Evolutionary conservation across 2,329 filamentous ascomycete species (phyloP), one percentile per base, ranked within the genome.

Genomic region (Chaetomium olivaceum): DNA sequence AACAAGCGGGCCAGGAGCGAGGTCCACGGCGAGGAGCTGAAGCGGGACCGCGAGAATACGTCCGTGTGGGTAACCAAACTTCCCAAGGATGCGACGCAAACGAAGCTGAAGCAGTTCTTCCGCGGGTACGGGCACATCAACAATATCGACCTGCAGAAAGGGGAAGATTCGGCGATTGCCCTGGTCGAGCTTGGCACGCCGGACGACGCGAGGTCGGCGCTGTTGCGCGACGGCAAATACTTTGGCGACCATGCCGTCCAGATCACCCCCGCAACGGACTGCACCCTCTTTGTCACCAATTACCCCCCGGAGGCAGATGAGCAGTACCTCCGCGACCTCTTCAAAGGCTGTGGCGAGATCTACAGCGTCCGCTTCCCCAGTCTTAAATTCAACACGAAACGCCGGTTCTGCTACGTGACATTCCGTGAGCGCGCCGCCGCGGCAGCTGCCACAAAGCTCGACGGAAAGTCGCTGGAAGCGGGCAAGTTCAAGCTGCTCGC

Each of bases 381-480:
- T 64, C 85, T 99, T 60, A 96, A 96, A 76, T 93, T 85, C 77
- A 94, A 97, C 73, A 89, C 90, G 1, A 89, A 91, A 71, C 91
- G 95, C 36, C 90, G 95, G 27, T 99, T 99, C 80, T 97, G 93
- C 80, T 99, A 99, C 76, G 84, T 97, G 7, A 92, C 96, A n/a
- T 97, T 97, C 75, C 84, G 88, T 57, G 87, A 87, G 36, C 78
- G 84, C 2, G 82, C 83, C n/a, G 85, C 86, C 61, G 91, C 93
- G 0, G 83, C 87, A 48, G 87, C 85, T 58, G 93, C 93, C 1
- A 89, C 89, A 0, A 80, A 86, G 65, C 84, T 97, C 58, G 85
- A 97, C 73, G 90, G 90, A 29, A 88, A 84, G 64, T 76, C 88
- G 25, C 78, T 96, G 0, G 90, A 90, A 0, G 89, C 89, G 27